Evolutionary conservation across 2,329 filamentous ascomycete species (phyloP), one percentile per base, ranked within the genome.

Genomic region (Xylaria sp.): DNA sequence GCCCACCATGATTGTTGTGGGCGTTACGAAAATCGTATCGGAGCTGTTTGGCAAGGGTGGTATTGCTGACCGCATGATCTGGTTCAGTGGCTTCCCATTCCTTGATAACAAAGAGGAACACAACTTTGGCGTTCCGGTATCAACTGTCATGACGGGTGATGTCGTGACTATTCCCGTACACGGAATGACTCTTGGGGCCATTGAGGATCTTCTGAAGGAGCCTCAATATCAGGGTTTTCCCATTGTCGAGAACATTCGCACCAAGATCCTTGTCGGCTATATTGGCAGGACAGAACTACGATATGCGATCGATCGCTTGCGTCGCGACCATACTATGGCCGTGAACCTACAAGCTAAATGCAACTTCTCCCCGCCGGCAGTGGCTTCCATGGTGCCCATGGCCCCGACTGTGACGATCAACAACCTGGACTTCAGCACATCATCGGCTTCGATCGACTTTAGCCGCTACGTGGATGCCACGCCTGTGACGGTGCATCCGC

Each of bases 1-100:
- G 32, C 96, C 96, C 0, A 98, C 95, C 15, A 99, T 99, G 96
- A 97, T 99, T 74, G 96, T 98, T 0, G 96, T 98, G 2, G 96
- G 96, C 57, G 92, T 97, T 36, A 98, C 95, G 45, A 99, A 99
- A 83, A 93, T 93, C 15, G 93, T 99, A 55, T 90, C 92, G 69
- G 93, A 97, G 72, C 85, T 94, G 13, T 96, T 97, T 76, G 93
- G 94, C n/a, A 97, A 95, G 77, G 96, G 95, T 34, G 96, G 96
- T 55, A 98, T 99, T 66, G 96, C 96, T 25, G 96, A 99, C 79
- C 91, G 94, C 69, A 97, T 97, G 93, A 99, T 99, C 74, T 97
- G 94, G 91, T 97, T 97, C 82, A 98, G 93, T 74, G 96, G 96
- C 0, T 97, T 97, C 76, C 96, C 96, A 0, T 99, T 97, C 81